Percentiles rank a stretch among this genome's conserved stretches.
Evolutionary conservation across 306 rosid genomes (phyloP).

Genomic region (Prunus mume): DNA sequence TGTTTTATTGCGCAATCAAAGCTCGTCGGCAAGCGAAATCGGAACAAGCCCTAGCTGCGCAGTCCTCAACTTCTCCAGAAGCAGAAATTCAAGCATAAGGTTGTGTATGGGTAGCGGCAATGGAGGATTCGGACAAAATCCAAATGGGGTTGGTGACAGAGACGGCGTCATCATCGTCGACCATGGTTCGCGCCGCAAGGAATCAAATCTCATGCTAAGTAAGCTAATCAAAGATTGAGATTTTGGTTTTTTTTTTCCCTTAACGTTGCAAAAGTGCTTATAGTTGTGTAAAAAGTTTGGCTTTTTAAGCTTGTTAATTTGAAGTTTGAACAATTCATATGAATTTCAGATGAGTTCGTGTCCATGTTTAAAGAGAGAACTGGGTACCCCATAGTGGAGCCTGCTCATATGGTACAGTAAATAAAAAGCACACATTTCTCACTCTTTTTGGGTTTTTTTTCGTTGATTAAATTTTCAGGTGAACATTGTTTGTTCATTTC

Average conservation of each 20-base stretch:
- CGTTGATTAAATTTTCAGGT: not conserved
- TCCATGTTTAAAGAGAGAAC: conserved; percentile 70
- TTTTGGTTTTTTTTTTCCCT: not conserved
- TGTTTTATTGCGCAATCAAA: conserved; percentile 12
- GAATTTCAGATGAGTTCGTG: conserved; percentile 76
- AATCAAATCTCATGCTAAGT: conserved; percentile 87
- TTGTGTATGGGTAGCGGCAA: conserved; percentile 36
- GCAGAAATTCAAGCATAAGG: conserved; percentile 22
- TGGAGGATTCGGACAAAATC: conserved; percentile 27
- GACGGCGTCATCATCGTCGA: conserved; percentile 85
- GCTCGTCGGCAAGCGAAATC: conserved; percentile 30
- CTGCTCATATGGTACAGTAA: conserved; percentile 82
- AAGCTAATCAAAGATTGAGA: conserved; percentile 26
- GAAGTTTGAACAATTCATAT: not conserved
- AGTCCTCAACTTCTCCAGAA: conserved; percentile 31
- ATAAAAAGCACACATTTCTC: not conserved
- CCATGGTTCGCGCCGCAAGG: conserved; percentile 92
- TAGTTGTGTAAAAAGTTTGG: no score
- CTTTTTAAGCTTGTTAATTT: not conserved
- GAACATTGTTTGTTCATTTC: conserved; percentile 8
- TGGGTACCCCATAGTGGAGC: conserved; percentile 80
- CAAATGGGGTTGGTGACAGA: conserved; percentile 39
- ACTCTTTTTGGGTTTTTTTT: not conserved
- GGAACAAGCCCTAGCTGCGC: conserved; percentile 30
- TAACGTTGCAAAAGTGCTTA: not conserved